These are phyloP conservation scores for Arabidopsis suecica DNA, from an alignment of 345 rosid genomes.

Conservation along the genomic window DNA sequence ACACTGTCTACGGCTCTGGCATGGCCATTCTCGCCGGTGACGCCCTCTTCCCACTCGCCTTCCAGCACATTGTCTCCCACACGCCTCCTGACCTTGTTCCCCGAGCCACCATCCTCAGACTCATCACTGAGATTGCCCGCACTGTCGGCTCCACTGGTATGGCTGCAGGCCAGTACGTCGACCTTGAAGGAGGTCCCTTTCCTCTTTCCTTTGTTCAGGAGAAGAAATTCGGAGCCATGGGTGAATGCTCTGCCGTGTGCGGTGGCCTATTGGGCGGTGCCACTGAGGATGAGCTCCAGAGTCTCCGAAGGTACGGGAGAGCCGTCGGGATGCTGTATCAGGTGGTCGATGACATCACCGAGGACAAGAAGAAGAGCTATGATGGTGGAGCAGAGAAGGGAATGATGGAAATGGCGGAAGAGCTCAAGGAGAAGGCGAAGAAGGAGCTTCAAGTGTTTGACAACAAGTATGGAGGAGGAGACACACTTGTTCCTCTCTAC, in stretches of 20 bases:
- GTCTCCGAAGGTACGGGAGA: constrained; percentile 80
- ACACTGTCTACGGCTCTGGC: constrained; percentile 69
- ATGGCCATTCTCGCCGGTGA: constrained; percentile 97
- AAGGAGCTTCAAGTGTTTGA: constrained; percentile 66
- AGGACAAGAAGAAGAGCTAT: constrained; percentile 48
- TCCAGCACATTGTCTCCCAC: constrained; percentile 80
- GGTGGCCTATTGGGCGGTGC: constrained; percentile 95
- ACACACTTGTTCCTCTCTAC: constrained; percentile 68
- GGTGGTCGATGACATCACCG: constrained; percentile 67
- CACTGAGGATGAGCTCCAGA: constrained; percentile 65
- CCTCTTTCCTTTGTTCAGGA: constrained; percentile 69
- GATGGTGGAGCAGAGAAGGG: constrained; percentile 69
- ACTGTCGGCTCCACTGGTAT: constrained; percentile 92
- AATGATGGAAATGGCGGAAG: constrained; percentile 64
- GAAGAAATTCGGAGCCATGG: constrained; percentile 90
- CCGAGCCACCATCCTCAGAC: constrained; percentile 61
- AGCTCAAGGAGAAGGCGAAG: constrained; percentile 65
- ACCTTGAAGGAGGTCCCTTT: constrained; percentile 77
- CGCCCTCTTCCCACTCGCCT: constrained; percentile 94
- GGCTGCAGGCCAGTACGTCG: constrained; percentile 97
- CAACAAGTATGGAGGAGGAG: constrained; percentile 60
- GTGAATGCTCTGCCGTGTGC: constrained; percentile 91
- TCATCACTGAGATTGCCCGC: constrained; percentile 90
- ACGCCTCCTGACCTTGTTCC: constrained; percentile 80
- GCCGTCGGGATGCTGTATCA: constrained; percentile 89